Conservation (phyloP, 2,329 filamentous ascomycete species). For the Fusarium avenaceum region DNA sequence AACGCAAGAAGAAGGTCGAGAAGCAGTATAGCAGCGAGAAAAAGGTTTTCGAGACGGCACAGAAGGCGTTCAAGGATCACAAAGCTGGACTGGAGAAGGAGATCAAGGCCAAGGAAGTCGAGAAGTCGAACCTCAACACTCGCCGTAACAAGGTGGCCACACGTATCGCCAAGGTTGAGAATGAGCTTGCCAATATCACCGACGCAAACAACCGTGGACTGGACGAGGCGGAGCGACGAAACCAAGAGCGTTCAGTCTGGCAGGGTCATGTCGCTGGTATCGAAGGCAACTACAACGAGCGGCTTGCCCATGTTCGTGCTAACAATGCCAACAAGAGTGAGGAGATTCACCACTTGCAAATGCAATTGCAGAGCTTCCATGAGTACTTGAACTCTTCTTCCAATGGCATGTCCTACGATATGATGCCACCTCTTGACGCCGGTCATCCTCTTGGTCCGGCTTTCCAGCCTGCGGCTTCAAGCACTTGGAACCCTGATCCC, state of each 20-base stretch:
- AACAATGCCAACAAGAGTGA: slow-evolving; percentile 51
- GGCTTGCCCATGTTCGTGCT: slow-evolving; percentile 57
- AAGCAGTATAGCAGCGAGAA: slow-evolving; percentile 68
- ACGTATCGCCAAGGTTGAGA: slow-evolving; percentile 79
- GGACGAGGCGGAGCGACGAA: slow-evolving; percentile 72
- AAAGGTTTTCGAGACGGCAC: slow-evolving; percentile 70
- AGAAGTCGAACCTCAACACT: slow-evolving; percentile 72
- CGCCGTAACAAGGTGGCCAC: slow-evolving; percentile 80
- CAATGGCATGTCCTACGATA: slow-evolving; percentile 53
- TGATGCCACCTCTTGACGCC: slow-evolving; percentile 40
- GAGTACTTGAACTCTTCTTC: slow-evolving; percentile 51
- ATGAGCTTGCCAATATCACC: slow-evolving; percentile 77
- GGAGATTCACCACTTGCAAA: slow-evolving; percentile 51
- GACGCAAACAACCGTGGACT: slow-evolving; percentile 76
- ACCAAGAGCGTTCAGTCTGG: slow-evolving; percentile 64
- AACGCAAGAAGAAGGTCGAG: slow-evolving; percentile 69
- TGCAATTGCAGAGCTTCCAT: slow-evolving; percentile 53
- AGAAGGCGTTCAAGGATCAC: slow-evolving; percentile 67
- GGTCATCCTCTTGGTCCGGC: slow-evolving; percentile 45
- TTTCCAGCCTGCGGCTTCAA: slow-evolving; percentile 44
- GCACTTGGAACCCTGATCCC: slow-evolving; percentile 55
- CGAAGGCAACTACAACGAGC: slow-evolving; percentile 62
- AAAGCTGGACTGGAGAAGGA: slow-evolving; percentile 74
- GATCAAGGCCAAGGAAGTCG: slow-evolving; percentile 72
- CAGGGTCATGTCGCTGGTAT: slow-evolving; percentile 62